Conservation (phyloP, 805 yeast species). For the Cyberlindnera japonica region DNA sequence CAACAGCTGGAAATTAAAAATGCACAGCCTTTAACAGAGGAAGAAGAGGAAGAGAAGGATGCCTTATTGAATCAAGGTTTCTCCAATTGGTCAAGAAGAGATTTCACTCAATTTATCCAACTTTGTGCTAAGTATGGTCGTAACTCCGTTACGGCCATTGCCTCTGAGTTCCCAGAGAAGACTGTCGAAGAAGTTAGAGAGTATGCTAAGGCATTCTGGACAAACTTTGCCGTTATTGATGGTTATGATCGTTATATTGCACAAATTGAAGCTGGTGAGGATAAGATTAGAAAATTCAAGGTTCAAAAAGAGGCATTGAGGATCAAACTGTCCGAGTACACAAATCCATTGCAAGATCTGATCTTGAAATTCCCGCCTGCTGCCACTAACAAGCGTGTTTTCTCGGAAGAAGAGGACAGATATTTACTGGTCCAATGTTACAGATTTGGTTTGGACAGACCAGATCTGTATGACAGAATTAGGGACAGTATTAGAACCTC, state of each 20-base stretch:
- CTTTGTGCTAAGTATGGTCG: constrained; percentile 79
- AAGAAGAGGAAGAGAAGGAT: constrained; percentile 63
- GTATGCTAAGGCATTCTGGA: constrained; percentile 82
- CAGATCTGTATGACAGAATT: constrained; percentile 74
- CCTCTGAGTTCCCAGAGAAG: constrained; percentile 73
- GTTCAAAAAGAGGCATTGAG: constrained; percentile 78
- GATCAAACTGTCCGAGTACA: constrained; percentile 65
- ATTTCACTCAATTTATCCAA: constrained; percentile 77
- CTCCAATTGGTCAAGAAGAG: constrained; percentile 81
- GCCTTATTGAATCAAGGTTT: constrained; percentile 65
- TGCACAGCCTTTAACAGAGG: constrained; percentile 79
- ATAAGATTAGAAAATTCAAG: constrained; percentile 58
- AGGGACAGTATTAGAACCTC: constrained; percentile 69
- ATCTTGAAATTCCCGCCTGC: constrained; percentile 69
- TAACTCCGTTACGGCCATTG: constrained; percentile 63
- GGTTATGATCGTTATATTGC: constrained; percentile 81
- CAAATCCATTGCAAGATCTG: constrained; percentile 78
- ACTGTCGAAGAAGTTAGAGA: constrained; percentile 72
- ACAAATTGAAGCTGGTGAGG: constrained; percentile 89
- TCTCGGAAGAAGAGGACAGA: constrained; percentile 87
- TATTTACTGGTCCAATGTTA: constrained; percentile 77
- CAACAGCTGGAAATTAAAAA: constrained; percentile 72
- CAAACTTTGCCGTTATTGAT: constrained; percentile 70
- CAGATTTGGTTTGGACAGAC: constrained; percentile 74
- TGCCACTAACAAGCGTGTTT: constrained; percentile 60